Percentiles rank a stretch among this genome's conserved stretches.
Evolutionary conservation across 164 flowering plant genomes (phyloP).

Genomic region (Vitis labrusca): DNA sequence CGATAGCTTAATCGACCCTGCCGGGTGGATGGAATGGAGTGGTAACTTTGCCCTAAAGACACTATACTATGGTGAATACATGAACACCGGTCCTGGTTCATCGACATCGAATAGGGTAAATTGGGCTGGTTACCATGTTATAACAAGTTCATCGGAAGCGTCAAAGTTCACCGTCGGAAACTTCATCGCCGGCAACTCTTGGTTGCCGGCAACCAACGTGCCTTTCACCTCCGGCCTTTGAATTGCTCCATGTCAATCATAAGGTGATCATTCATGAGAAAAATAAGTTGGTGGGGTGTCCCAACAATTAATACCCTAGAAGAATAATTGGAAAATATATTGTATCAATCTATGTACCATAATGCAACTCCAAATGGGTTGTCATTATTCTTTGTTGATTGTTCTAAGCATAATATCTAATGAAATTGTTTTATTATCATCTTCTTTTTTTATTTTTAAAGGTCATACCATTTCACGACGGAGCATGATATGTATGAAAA

Average conservation of each 20-base stretch:
- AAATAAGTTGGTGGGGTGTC: too few species aligned
- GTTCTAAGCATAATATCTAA: too few species aligned
- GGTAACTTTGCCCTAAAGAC: slow-evolving; percentile 48
- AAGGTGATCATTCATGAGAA: background rate
- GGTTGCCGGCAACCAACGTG: slow-evolving; percentile 47
- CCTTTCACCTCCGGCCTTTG: slow-evolving; percentile 51
- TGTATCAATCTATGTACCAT: too few species aligned
- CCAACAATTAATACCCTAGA: too few species aligned
- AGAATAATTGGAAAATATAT: too few species aligned
- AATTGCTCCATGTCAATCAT: background rate
- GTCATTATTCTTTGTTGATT: too few species aligned
- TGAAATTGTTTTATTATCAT: too few species aligned
- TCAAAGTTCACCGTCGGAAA: slow-evolving; percentile 42
- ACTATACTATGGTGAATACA: slow-evolving; percentile 51
- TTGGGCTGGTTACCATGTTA: slow-evolving; percentile 44
- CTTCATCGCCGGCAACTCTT: slow-evolving; percentile 39
- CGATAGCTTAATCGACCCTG: slow-evolving; percentile 36
- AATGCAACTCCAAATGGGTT: too few species aligned
- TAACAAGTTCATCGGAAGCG: slow-evolving; percentile 31
- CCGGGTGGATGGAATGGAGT: slow-evolving; percentile 56
- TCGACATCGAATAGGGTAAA: slow-evolving; percentile 36
- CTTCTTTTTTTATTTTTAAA: too few species aligned
- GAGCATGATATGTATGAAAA: too few species aligned
- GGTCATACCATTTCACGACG: too few species aligned
- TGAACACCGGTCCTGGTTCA: slow-evolving; percentile 51